A percentile compares a stretch with the other conserved stretches of the same genome.
These are phyloP conservation scores for Eleusine indica DNA, from an alignment of 176 grass and related monocot genomes.

Conservation along the genomic window DNA sequence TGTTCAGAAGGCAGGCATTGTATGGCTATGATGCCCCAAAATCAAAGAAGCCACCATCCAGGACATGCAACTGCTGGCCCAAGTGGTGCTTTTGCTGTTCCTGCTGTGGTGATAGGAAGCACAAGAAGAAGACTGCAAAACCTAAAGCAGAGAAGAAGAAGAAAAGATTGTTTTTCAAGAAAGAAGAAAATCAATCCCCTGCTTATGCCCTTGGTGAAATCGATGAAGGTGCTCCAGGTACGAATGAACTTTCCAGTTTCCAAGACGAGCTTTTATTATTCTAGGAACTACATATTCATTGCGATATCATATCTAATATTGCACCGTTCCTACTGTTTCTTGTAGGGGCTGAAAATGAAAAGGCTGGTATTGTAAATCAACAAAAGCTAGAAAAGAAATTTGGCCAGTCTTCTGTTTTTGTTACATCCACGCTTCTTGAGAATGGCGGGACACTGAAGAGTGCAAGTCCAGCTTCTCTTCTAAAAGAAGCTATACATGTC, in stretches of 20 bases:
- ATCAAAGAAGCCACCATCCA: slow-evolving; percentile 77
- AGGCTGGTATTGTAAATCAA: slow-evolving; percentile 50
- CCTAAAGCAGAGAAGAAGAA: slow-evolving; percentile 67
- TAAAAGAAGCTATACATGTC: slow-evolving; percentile 81
- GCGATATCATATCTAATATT: not conserved
- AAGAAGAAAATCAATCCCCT: slow-evolving; percentile 56
- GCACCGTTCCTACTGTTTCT: not conserved
- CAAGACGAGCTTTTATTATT: not conserved
- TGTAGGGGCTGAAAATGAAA: slow-evolving; percentile 54
- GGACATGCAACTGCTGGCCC: slow-evolving; percentile 91
- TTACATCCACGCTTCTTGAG: slow-evolving; percentile 68
- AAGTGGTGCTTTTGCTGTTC: slow-evolving; percentile 77
- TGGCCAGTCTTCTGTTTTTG: slow-evolving; percentile 80
- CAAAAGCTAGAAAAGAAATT: slow-evolving; percentile 76
- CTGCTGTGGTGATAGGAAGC: slow-evolving; percentile 52
- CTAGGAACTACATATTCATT: not conserved
- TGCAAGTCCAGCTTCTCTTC: slow-evolving; percentile 62
- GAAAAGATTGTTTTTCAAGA: slow-evolving; percentile 58
- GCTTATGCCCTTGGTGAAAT: slow-evolving; percentile 72
- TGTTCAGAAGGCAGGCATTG: slow-evolving; percentile 76
- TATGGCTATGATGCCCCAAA: slow-evolving; percentile 91
- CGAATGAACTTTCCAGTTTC: not conserved
- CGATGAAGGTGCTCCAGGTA: slow-evolving; percentile 63
- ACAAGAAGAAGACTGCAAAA: slow-evolving; percentile 73
- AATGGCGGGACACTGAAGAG: slow-evolving; percentile 66